These are phyloP conservation scores for Emmonsiellopsis sp. DNA, from an alignment of 2,329 filamentous ascomycete genomes.

Conservation along the genomic window DNA sequence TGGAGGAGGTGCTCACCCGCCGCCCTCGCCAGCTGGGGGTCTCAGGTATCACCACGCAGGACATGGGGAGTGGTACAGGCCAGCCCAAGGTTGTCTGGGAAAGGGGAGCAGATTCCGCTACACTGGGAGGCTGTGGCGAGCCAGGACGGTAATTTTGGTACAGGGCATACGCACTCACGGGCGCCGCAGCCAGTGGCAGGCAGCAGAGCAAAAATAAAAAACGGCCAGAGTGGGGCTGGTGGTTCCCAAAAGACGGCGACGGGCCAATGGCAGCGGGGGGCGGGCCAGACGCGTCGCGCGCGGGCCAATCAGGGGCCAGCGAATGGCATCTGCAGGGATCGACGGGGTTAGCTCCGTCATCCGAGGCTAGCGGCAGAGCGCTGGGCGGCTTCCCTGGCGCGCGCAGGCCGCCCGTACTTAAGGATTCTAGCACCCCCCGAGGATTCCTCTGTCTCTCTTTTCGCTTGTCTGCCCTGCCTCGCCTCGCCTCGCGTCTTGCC, in stretches of 20 bases:
- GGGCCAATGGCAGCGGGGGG: constrained; percentile 16
- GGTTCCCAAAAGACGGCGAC: not conserved
- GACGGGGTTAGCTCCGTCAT: constrained; percentile 25
- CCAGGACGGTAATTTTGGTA: not conserved
- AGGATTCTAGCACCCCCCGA: constrained; percentile 32
- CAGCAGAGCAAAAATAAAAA: not conserved
- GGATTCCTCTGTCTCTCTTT: constrained; percentile 26
- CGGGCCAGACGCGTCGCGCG: constrained; percentile 17
- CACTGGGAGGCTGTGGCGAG: not conserved
- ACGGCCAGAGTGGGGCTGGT: constrained; percentile 10
- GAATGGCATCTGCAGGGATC: constrained; percentile 25
- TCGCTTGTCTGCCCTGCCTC: constrained; percentile 12
- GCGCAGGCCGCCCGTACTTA: constrained; percentile 30
- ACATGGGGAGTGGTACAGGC: not conserved
- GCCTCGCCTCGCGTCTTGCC: constrained; percentile 10
- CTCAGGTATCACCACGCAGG: not conserved
- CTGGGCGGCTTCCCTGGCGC: constrained; percentile 19
- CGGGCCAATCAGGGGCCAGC: constrained; percentile 21
- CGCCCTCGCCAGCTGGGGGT: no score
- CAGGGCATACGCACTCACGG: not conserved
- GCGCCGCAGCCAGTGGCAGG: not conserved
- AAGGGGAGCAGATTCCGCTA: not conserved
- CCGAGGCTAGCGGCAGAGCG: constrained; percentile 27
- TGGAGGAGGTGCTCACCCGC: no score
- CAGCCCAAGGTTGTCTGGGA: not conserved